Conservation (phyloP, 805 yeast species). For the Suhomyces prunicola region DNA sequence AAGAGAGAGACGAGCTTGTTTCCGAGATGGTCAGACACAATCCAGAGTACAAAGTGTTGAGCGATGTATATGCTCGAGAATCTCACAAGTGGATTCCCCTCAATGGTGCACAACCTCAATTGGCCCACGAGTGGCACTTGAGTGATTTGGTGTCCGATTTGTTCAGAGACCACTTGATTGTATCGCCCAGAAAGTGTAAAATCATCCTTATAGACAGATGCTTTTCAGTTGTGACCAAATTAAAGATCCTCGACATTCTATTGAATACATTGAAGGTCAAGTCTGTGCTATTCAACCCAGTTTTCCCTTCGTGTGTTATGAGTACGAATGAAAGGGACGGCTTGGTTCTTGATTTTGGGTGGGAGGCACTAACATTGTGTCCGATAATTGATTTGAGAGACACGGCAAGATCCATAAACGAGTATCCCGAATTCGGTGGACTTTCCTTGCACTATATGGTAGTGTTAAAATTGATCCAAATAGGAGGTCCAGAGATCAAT, state of each 20-base stretch:
- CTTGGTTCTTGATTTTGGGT: constrained; percentile 27
- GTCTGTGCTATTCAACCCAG: constrained; percentile 16
- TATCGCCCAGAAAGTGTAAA: constrained; percentile 19
- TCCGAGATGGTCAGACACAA: not conserved
- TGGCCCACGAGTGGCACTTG: not conserved
- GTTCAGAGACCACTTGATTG: constrained; percentile 7
- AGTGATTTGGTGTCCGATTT: not conserved
- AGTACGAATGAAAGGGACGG: constrained; percentile 21
- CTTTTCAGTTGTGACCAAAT: constrained; percentile 15
- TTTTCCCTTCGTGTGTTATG: constrained; percentile 18
- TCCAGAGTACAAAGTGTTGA: constrained; percentile 1
- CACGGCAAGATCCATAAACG: not conserved
- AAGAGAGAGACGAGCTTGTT: constrained; percentile 10
- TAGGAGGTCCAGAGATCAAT: constrained; percentile 9
- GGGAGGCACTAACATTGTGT: constrained; percentile 20
- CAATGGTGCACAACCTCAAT: not conserved
- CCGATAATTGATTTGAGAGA: constrained; percentile 24
- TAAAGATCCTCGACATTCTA: constrained; percentile 16
- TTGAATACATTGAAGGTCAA: constrained; percentile 21
- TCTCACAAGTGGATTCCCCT: constrained; percentile 8
- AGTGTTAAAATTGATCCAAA: constrained; percentile 11
- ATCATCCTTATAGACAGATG: constrained; percentile 19
- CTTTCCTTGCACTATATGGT: constrained; percentile 17
- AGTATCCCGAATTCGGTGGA: constrained; percentile 11
- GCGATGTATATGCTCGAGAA: constrained; percentile 10